A percentile compares a stretch with the other conserved stretches of the same genome.
phyloP scores from a whole-genome alignment of 306 rosid genomes.

The Gynostemma pentaphyllum region DNA sequence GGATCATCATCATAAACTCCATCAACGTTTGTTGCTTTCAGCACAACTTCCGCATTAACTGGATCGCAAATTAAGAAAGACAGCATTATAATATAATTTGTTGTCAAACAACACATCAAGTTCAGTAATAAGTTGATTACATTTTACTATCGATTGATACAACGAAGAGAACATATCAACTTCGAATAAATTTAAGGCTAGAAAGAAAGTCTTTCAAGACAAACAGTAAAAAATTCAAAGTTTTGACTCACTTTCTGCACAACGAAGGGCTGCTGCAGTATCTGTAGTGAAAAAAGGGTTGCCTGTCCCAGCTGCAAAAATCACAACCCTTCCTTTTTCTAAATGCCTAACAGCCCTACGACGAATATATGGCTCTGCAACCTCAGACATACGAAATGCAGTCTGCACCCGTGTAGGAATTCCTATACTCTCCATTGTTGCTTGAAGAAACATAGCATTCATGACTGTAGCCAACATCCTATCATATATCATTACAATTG shows the following conservation, averaged over 20 bases:
- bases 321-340: conserved; percentile 95
- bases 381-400: conserved; percentile 95
- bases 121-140: not conserved
- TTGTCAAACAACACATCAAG: not conserved
- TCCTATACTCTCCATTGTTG: conserved; percentile 99
- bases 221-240: not conserved
- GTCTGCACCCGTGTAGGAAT: conserved; percentile 98
- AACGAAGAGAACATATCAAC: too few relatives aligned
- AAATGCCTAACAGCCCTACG: conserved; percentile 93
- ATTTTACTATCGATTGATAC: too few relatives aligned
- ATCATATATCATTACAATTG: not conserved
- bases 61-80: not conserved
- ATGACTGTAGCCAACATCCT: conserved; percentile 98
- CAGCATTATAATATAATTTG: not conserved
- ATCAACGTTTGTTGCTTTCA: conserved; percentile 94
- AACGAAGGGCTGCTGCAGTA: conserved; percentile 93
- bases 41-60: conserved; percentile 95
- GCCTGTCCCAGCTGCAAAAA: conserved; percentile 97
- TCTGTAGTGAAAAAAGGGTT: conserved; percentile 96
- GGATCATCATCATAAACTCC: conserved; percentile 82
- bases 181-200: not conserved
- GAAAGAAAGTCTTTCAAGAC: not conserved
- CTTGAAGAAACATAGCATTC: conserved; percentile 98
- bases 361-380: conserved; percentile 95
- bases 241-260: conserved; percentile 82